Percentiles rank a stretch among this genome's conserved stretches.
phyloP scores from a whole-genome alignment of 1,139 yeast genomes.

The Suhomyces ambrosiae region DNA sequence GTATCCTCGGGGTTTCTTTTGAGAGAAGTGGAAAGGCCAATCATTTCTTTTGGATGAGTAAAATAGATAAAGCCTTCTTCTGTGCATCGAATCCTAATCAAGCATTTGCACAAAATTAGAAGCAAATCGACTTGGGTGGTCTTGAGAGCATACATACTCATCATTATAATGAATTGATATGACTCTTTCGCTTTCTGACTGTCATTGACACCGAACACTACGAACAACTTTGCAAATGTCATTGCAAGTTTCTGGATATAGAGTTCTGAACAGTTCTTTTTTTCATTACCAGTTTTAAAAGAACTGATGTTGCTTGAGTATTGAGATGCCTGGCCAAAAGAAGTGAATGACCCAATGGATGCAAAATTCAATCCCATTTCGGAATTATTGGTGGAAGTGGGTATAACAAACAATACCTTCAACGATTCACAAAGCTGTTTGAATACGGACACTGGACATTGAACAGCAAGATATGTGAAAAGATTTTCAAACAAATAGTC shows the following conservation, averaged over 20 bases:
- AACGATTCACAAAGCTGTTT: constrained; percentile 24
- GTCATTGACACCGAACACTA: constrained; percentile 26
- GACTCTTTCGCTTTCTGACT: constrained; percentile 32
- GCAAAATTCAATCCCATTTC: neutral
- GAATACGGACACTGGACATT: constrained; percentile 28
- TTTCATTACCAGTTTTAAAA: neutral
- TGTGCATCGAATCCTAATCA: constrained; percentile 59
- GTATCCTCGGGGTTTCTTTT: constrained; percentile 46
- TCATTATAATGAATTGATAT: constrained; percentile 29
- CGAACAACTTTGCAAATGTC: constrained; percentile 37
- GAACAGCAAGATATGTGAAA: constrained; percentile 29
- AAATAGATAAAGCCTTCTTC: constrained; percentile 49
- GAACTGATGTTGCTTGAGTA: constrained; percentile 12
- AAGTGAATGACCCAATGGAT: constrained; percentile 5
- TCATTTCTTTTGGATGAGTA: constrained; percentile 62
- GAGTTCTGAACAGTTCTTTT: constrained; percentile 6
- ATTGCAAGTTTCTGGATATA: constrained; percentile 31
- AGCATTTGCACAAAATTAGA: constrained; percentile 52
- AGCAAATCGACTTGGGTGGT: constrained; percentile 36
- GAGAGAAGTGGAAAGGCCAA: constrained; percentile 64
- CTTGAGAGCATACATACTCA: constrained; percentile 32
- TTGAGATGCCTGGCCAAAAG: constrained; percentile 14
- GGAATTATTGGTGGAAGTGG: neutral
- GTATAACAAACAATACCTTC: neutral
- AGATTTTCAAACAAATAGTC: constrained; percentile 34